Conservation (phyloP, 805 yeast species). For the Nakazawaea ambrosiae region DNA sequence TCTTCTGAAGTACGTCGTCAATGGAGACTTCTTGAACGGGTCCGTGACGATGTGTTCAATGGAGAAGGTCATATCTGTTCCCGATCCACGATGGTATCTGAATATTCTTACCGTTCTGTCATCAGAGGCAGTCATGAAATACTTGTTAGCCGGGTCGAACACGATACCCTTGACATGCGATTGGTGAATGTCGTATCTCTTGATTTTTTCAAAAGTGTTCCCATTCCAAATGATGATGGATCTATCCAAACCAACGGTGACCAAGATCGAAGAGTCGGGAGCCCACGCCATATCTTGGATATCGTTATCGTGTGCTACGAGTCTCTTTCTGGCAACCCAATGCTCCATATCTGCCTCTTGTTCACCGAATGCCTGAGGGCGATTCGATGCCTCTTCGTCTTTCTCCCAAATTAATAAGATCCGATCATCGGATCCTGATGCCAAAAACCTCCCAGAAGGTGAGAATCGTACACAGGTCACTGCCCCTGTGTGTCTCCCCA, state of each 20-base stretch:
- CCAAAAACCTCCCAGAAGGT: conserved; percentile 85
- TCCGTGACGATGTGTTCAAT: conserved; percentile 77
- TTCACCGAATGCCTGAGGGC: conserved; percentile 57
- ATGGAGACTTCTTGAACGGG: conserved; percentile 85
- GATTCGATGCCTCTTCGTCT: conserved; percentile 62
- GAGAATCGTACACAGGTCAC: conserved; percentile 91
- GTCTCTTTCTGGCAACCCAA: conserved; percentile 88
- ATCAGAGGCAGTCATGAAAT: conserved; percentile 94
- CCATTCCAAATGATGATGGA: conserved; percentile 94
- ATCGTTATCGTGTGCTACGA: conserved; percentile 96
- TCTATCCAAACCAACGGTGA: conserved; percentile 91
- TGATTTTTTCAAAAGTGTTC: conserved; percentile 79
- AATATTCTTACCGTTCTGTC: conserved; percentile 87
- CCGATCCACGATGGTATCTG: conserved; percentile 69
- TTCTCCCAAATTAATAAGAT: conserved; percentile 89
- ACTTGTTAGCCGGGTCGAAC: conserved; percentile 97
- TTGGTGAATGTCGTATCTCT: conserved; percentile 86
- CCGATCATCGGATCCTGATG: conserved; percentile 94
- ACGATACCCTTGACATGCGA: conserved; percentile 95
- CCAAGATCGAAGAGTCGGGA: conserved; percentile 85
- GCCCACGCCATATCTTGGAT: conserved; percentile 98
- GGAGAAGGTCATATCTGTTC: conserved; percentile 70
- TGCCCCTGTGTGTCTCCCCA: conserved; percentile 96
- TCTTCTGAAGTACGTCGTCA: conserved; percentile 84
- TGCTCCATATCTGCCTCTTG: conserved; percentile 73